Evolutionary conservation across 495 filamentous ascomycete species (phyloP).

Genomic region (Eremomyces bilateralis): DNA sequence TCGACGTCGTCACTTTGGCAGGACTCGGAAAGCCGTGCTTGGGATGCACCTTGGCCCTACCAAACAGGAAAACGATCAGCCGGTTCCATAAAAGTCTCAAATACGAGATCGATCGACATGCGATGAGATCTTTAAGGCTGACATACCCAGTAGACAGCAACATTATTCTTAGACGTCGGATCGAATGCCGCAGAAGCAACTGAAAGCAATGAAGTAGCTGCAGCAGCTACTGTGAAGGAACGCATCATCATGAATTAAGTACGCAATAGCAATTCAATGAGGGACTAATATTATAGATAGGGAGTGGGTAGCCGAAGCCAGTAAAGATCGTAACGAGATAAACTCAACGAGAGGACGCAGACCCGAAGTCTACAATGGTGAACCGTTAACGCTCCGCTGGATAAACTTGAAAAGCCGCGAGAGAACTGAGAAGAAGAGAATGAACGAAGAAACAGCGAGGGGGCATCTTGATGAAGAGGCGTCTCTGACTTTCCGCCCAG

Average conservation of each 20-base stretch:
- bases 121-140: no score
- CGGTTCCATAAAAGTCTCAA: neutral
- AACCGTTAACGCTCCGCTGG: no score
- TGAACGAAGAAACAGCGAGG: neutral
- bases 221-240: conserved; percentile 1
- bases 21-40: conserved; percentile 28
- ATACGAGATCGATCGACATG: no score
- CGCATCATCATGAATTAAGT: conserved; percentile 1
- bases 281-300: conserved; percentile 2
- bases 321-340: neutral
- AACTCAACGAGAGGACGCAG: neutral
- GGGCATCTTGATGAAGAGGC: neutral
- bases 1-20: conserved; percentile 38
- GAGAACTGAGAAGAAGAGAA: neutral
- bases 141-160: conserved; percentile 32
- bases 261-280: conserved; percentile 8
- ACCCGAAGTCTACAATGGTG: neutral
- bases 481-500: no score
- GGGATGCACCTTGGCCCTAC: conserved; percentile 25
- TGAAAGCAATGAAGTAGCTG: conserved; percentile 4
- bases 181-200: conserved; percentile 11
- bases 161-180: conserved; percentile 18
- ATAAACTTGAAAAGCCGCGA: neutral
- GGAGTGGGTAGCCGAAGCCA: conserved; percentile 7
- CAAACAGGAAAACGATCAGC: no score